Percentiles rank a stretch among this genome's conserved stretches.
Evolutionary conservation across 306 rosid species (phyloP).

Genomic region (Prunus mongolica): DNA sequence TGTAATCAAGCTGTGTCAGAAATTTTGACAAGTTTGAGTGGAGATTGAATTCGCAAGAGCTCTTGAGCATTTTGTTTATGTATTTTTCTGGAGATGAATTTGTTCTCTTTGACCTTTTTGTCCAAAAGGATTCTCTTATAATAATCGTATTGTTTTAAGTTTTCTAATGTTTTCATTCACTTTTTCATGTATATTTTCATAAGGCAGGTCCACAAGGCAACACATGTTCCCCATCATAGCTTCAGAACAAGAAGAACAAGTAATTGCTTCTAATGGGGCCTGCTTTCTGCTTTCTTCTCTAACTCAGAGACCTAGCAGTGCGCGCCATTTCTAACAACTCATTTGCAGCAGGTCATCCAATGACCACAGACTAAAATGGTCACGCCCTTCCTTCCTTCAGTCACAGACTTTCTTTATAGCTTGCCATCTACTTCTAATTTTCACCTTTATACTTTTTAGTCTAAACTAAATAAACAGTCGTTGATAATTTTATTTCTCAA

Average conservation of each 20-base stretch:
- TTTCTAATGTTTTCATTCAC: neutral
- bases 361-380: neutral
- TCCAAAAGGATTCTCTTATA: conserved; percentile 20
- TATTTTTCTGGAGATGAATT: conserved; percentile 33
- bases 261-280: conserved; percentile 13
- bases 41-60: neutral
- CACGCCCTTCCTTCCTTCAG: neutral
- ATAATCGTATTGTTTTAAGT: neutral
- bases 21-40: neutral
- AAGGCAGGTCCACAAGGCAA: neutral
- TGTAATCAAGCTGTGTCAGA: neutral
- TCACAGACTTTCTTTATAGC: neutral
- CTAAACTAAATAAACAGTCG: too few species aligned
- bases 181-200: neutral
- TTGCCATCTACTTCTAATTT: conserved; percentile 1
- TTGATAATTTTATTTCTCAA: too few species aligned
- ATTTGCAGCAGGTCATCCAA: conserved; percentile 1
- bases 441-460: neutral
- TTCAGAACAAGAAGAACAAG: neutral
- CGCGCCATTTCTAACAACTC: neutral
- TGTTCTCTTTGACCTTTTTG: conserved; percentile 37
- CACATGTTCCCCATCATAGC: conserved; percentile 22
- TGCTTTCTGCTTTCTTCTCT: neutral
- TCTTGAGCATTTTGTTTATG: conserved; percentile 23
- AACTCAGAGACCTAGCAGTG: neutral